Conservation (phyloP, 2,329 filamentous ascomycete genomes). For the Elsinoe fawcettii region DNA sequence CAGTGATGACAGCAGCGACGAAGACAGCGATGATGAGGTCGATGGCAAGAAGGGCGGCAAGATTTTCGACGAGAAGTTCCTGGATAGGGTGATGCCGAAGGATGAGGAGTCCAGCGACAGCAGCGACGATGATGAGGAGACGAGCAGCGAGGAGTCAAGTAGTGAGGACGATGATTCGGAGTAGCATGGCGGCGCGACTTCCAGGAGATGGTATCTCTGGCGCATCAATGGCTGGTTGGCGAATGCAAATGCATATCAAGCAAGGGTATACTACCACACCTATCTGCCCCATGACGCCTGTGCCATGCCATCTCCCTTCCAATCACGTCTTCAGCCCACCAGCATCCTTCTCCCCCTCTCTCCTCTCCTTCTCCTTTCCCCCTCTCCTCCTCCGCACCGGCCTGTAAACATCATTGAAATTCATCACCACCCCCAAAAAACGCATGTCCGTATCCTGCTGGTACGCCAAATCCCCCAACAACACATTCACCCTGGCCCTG, state of each 20-base stretch:
- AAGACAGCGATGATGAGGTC: background rate
- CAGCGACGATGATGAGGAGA: background rate
- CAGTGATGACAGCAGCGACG: constrained; percentile 4
- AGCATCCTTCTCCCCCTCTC: constrained; percentile 19
- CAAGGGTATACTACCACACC: constrained; percentile 5
- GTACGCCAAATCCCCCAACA: constrained; percentile 84
- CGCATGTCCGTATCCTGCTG: constrained; percentile 93
- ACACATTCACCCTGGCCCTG: constrained; percentile 63
- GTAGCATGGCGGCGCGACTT: background rate
- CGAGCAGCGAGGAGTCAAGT: background rate
- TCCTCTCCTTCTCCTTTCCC: constrained; percentile 17
- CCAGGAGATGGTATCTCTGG: background rate
- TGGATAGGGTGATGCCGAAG: constrained; percentile 12
- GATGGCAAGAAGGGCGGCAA: background rate
- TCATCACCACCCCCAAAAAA: constrained; percentile 95
- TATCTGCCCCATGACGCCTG: background rate
- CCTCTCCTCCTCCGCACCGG: constrained; percentile 57
- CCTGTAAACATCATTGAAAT: constrained; percentile 96
- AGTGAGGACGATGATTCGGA: constrained; percentile 11
- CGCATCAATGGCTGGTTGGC: too few species aligned
- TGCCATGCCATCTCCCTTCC: background rate
- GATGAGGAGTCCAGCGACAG: constrained; percentile 9
- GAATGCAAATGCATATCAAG: background rate
- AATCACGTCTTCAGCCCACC: constrained; percentile 18
- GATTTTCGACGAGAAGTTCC: constrained; percentile 13